Base-by-base conservation (phyloP, 148 eudicot genomes). In the Nyssa sinensis region DNA sequence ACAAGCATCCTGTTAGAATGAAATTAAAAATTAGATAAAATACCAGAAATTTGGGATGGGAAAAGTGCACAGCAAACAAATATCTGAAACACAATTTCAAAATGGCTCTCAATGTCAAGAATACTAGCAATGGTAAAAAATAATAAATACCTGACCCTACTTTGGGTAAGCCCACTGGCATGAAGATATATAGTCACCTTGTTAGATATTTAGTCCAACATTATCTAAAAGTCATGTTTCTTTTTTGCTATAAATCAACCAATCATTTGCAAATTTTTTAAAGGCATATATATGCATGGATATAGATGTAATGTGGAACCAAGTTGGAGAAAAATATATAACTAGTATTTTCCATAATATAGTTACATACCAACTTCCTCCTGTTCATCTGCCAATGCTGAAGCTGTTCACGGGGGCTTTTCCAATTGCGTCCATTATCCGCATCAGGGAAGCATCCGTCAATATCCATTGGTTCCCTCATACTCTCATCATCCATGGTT, bases 311-410 rank as follows among this genome's bases (percentile, higher is more conserved):
- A 41, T 24, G 2, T 37, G 39, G 30, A 66, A 37, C 10, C 49
- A 23, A 39, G 69, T 25, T 25, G 55, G 30, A 25, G 47, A 14
- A 21, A 16, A 66, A 34, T 31, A 37, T 29, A 67, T 31, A 67
- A 5, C 13, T 12, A n/a, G n/a, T 44, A 0, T 11, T 37, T 21
- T 0, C 23, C 19, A 9, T 21, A 1, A 21, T 47, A 41, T 63
- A 12, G 62, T 68, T 27, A 5, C 90, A 67, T 84, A 93, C 98
- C 91, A 93, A 79, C 75, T 84, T 93, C 81, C 98, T 89, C 89
- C 98, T 86, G 82, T 93, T 93, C 87, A 90, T 91, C 83, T 93
- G 98, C 98, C 98, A 93, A 80, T 91, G 98, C 81, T 93, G 97
- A 83, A 93, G 98, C 80, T 93, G 97, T 75, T 93, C 98, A 60